Evolutionary conservation across 306 rosid species (phyloP).

Genomic region (Benincasa hispida): DNA sequence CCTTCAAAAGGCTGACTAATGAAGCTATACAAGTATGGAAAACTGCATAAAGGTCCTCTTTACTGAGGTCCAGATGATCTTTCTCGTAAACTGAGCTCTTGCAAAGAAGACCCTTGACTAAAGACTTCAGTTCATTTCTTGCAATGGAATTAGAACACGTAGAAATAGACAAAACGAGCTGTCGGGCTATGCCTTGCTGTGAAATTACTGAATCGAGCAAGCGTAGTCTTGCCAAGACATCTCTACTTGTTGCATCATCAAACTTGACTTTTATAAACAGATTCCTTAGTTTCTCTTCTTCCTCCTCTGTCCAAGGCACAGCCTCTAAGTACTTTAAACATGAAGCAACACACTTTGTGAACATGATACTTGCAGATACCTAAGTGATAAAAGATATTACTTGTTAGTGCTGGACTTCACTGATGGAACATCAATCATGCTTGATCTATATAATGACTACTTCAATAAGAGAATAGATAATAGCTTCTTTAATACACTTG

Average conservation of each 20-base stretch:
- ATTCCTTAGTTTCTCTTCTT: slow-evolving; percentile 66
- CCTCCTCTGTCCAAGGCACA: slow-evolving; percentile 93
- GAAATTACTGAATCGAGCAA: slow-evolving; percentile 28
- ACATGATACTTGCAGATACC: slow-evolving; percentile 78
- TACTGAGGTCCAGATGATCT: slow-evolving; percentile 44
- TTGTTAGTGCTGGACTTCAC: not conserved
- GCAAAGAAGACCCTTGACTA: slow-evolving; percentile 72
- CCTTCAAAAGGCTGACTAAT: slow-evolving; percentile 45
- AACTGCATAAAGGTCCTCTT: slow-evolving; percentile 55
- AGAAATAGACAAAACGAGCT: slow-evolving; percentile 61
- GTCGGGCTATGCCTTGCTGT: slow-evolving; percentile 36
- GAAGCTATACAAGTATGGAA: slow-evolving; percentile 49
- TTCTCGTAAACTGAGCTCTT: slow-evolving; percentile 77
- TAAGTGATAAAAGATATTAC: slow-evolving; percentile 6
- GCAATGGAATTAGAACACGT: slow-evolving; percentile 52
- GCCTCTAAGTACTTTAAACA: slow-evolving; percentile 80
- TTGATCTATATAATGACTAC: not conserved
- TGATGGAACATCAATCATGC: not conserved
- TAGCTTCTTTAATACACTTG: not conserved
- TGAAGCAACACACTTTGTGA: slow-evolving; percentile 53
- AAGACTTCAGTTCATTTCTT: slow-evolving; percentile 56
- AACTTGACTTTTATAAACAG: slow-evolving; percentile 57
- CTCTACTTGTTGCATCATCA: slow-evolving; percentile 60
- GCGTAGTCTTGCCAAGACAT: slow-evolving; percentile 61
- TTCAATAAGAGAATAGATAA: not conserved